Conservation (phyloP, 2,329 filamentous ascomycete species). For the Talaromyces pinophilus region DNA sequence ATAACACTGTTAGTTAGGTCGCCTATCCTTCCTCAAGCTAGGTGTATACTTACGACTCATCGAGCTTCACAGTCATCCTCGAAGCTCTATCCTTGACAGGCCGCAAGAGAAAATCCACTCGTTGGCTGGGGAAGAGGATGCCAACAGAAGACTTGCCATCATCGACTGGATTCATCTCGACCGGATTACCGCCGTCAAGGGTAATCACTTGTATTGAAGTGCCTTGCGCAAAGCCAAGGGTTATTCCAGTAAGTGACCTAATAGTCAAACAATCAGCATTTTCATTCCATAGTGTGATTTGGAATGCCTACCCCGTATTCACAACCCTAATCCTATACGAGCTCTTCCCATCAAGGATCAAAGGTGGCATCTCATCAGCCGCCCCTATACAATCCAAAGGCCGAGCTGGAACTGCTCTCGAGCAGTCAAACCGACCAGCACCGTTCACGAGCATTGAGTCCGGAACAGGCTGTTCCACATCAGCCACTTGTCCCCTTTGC, state of each 20-base stretch:
- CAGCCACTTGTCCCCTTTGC: not conserved
- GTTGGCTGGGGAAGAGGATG: conserved; percentile 48
- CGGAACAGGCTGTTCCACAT: conserved; percentile 46
- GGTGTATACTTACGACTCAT: too few relatives aligned
- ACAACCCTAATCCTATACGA: conserved; percentile 45
- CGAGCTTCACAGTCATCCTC: conserved; percentile 36
- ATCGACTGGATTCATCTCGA: conserved; percentile 28
- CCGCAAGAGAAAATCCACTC: conserved; percentile 45
- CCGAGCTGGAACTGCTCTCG: conserved; percentile 47
- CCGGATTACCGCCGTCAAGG: conserved; percentile 45
- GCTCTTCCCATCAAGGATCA: conserved; percentile 29
- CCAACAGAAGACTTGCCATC: conserved; percentile 39
- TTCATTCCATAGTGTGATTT: not conserved
- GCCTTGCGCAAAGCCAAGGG: conserved; percentile 36
- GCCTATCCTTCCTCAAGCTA: too few relatives aligned
- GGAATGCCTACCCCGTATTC: conserved; percentile 44
- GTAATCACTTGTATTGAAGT: conserved; percentile 38
- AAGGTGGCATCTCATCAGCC: conserved; percentile 29
- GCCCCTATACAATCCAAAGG: conserved; percentile 47
- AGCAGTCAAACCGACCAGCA: conserved; percentile 48
- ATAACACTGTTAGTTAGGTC: too few relatives aligned
- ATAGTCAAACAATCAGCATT: not conserved
- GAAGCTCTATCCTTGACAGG: conserved; percentile 25
- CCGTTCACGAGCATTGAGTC: conserved; percentile 54
- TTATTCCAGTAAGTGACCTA: conserved; percentile 46